Conservation (phyloP, 2,329 filamentous ascomycete species). For the Fusarium nematophilum region DNA sequence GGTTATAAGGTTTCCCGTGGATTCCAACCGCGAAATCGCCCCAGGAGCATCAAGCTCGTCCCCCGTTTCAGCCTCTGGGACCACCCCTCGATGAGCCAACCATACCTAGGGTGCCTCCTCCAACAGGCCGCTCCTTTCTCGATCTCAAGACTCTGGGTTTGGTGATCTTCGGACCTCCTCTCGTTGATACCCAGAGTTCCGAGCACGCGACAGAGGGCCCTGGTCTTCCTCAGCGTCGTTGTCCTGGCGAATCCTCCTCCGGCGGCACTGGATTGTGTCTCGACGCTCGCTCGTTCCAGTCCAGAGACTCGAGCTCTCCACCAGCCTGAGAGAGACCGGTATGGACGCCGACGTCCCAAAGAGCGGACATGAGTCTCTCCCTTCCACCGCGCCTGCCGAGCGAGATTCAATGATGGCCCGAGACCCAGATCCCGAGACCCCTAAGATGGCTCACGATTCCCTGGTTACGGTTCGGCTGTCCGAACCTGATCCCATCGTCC, state of each 20-base stretch:
- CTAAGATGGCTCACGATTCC: conserved; percentile 69
- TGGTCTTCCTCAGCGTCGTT: conserved; percentile 28
- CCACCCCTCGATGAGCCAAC: conserved; percentile 37
- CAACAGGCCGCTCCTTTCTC: conserved; percentile 24
- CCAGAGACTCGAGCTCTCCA: conserved; percentile 34
- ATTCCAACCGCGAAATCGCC: conserved; percentile 34
- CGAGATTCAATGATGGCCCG: conserved; percentile 38
- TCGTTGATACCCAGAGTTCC: conserved; percentile 15
- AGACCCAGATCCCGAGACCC: conserved; percentile 46
- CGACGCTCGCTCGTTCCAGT: conserved; percentile 44
- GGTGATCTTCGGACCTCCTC: conserved; percentile 12
- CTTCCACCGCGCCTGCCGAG: conserved; percentile 36
- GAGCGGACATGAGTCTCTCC: conserved; percentile 43
- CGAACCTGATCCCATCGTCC: conserved; percentile 65
- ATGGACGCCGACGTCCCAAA: conserved; percentile 45
- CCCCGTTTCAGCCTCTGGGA: conserved; percentile 38
- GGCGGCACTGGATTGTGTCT: conserved; percentile 43
- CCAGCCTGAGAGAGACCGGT: conserved; percentile 35
- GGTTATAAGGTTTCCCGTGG: conserved; percentile 30
- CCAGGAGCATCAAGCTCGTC: conserved; percentile 22
- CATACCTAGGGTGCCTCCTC: conserved; percentile 26
- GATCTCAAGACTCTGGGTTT: conserved; percentile 16
- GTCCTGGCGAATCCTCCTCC: conserved; percentile 34
- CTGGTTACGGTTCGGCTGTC: conserved; percentile 83
- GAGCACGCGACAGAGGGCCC: conserved; percentile 30